phyloP scores from a whole-genome alignment of 345 rosid genomes.

The Adansonia digitata region DNA sequence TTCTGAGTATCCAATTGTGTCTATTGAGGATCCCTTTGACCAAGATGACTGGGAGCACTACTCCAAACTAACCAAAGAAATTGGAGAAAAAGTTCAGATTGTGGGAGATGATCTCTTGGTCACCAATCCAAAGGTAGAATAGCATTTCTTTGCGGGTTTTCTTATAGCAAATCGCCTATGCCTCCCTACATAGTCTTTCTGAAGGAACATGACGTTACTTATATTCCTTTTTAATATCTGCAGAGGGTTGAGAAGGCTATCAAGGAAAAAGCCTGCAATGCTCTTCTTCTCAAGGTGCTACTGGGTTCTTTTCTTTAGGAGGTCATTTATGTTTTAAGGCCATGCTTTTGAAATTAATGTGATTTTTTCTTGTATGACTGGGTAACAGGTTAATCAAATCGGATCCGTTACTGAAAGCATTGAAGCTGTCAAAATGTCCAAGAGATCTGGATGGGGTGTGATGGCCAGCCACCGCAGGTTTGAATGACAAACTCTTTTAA shows the following conservation, averaged over 20 bases:
- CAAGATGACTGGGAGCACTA: conserved; percentile 4
- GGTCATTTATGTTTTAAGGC: not conserved
- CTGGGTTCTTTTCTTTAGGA: not conserved
- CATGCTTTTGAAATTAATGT: not conserved
- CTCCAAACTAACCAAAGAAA: not conserved
- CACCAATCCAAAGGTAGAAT: conserved; percentile 3
- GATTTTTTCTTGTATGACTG: not conserved
- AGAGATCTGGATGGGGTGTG: conserved; percentile 95
- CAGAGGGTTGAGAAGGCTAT: conserved; percentile 5
- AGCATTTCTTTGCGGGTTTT: not conserved
- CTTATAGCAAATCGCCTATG: not conserved
- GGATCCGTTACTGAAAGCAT: conserved; percentile 96
- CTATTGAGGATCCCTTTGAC: conserved; percentile 2
- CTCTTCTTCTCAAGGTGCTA: not conserved
- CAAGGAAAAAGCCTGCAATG: not conserved
- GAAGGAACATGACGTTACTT: not conserved
- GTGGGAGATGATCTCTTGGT: conserved; percentile 57
- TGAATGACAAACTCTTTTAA: not conserved
- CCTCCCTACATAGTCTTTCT: not conserved
- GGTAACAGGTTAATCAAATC: conserved; percentile 29
- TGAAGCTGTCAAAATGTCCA: conserved; percentile 96
- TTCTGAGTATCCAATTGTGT: not conserved
- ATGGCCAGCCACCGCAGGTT: conserved; percentile 81
- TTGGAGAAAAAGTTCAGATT: conserved; percentile 38
- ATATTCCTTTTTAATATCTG: not conserved